phyloP scores from a whole-genome alignment of 257 asterid genomes.

The Echites panduratus region DNA sequence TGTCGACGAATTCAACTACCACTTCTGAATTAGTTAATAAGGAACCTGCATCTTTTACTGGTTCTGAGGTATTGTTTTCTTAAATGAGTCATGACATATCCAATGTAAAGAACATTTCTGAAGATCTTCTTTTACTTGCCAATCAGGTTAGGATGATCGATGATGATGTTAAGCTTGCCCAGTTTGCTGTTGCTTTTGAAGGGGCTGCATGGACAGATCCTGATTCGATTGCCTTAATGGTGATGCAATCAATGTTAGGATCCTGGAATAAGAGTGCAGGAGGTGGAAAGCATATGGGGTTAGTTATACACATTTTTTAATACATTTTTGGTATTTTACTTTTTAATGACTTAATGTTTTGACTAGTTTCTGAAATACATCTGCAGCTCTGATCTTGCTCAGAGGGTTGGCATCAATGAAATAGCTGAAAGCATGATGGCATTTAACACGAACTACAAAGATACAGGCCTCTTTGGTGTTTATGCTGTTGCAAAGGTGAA shows the following conservation, averaged over 20 bases:
- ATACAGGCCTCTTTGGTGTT: slow-evolving; percentile 88
- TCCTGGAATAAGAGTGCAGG: slow-evolving; percentile 69
- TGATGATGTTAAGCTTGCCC: slow-evolving; percentile 72
- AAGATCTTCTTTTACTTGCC: slow-evolving; percentile 12
- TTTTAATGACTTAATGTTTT: not conserved
- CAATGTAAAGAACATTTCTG: not conserved
- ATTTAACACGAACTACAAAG: slow-evolving; percentile 79
- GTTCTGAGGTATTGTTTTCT: slow-evolving; percentile 67
- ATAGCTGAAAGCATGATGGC: slow-evolving; percentile 90
- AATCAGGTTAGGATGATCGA: slow-evolving; percentile 69
- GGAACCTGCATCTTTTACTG: slow-evolving; percentile 76
- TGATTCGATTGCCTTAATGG: slow-evolving; percentile 80
- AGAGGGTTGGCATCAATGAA: slow-evolving; percentile 64
- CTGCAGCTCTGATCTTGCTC: slow-evolving; percentile 68
- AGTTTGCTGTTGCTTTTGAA: slow-evolving; percentile 84
- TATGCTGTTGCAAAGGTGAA: slow-evolving; percentile 81
- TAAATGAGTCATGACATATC: slow-evolving; percentile 14
- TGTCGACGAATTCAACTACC: slow-evolving; percentile 52
- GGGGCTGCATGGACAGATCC: slow-evolving; percentile 96
- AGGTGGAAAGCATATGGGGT: slow-evolving; percentile 93
- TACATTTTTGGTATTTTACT: not conserved
- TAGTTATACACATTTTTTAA: slow-evolving; percentile 20
- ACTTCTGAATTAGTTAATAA: slow-evolving; percentile 58
- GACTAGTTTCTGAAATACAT: slow-evolving; percentile 20
- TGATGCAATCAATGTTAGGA: slow-evolving; percentile 79